These are phyloP conservation scores for Inga laurina DNA, from an alignment of 306 rosid species.

Conservation along the genomic window DNA sequence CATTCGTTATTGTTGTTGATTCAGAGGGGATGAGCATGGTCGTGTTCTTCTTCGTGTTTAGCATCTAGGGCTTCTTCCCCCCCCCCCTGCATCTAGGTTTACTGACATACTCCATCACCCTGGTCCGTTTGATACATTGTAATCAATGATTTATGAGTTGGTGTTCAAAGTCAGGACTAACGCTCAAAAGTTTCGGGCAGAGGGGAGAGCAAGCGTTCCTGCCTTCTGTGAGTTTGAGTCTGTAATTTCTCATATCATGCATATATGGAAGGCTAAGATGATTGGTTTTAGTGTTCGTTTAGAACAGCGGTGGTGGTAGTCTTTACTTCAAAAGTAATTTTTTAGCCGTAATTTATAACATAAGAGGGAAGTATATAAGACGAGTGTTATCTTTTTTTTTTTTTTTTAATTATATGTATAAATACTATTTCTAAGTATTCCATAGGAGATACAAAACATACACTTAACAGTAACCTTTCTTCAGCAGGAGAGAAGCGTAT, in stretches of 20 bases:
- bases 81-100: not conserved
- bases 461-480: no score
- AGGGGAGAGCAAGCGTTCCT: not conserved
- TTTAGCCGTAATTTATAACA: no score
- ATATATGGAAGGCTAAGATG: not conserved
- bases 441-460: no score
- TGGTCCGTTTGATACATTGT: not conserved
- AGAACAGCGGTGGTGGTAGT: no score
- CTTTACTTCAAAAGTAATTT: no score
- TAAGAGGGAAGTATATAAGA: no score
- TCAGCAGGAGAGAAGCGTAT: no score
- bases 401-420: no score
- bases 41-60: no score
- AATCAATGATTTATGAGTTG: not conserved
- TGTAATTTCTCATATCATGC: not conserved
- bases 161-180: not conserved
- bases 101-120: not conserved
- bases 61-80: conserved; percentile 32
- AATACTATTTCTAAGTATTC: no score
- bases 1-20: not conserved
- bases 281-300: not conserved
- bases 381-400: no score
- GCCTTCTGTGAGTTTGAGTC: not conserved
- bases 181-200: not conserved
- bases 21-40: no score